A percentile compares a stretch with the other conserved stretches of the same genome.
Evolutionary conservation across 2,329 filamentous ascomycete species (phyloP).

Genomic region (Xylaria sp.): DNA sequence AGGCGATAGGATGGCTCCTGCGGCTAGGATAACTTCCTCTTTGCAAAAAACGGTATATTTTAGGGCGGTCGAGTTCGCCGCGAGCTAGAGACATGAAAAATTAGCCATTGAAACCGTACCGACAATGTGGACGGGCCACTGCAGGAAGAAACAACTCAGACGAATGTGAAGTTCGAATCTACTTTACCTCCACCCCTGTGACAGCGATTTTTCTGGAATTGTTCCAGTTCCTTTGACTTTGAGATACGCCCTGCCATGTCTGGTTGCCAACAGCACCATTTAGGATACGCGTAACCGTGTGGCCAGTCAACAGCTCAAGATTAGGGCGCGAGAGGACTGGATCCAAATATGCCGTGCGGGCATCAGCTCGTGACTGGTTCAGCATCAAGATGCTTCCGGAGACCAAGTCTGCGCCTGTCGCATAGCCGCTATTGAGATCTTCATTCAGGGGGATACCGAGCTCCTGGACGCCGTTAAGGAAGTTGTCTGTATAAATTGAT

Average conservation of each 20-base stretch:
- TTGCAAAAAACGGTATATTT: slow-evolving; percentile 45
- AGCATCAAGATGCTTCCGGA: slow-evolving; percentile 52
- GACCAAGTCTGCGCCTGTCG: slow-evolving; percentile 52
- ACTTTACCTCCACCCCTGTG: slow-evolving; percentile 55
- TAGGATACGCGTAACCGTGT: slow-evolving; percentile 55
- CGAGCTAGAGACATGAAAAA: slow-evolving; percentile 44
- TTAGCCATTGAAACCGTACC: neutral
- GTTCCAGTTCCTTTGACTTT: slow-evolving; percentile 25
- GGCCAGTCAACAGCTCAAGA: slow-evolving; percentile 54
- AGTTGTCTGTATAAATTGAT: slow-evolving; percentile 47
- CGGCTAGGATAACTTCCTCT: slow-evolving; percentile 49
- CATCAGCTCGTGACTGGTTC: slow-evolving; percentile 56
- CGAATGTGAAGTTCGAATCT: neutral
- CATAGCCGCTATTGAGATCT: slow-evolving; percentile 54
- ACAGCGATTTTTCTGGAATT: slow-evolving; percentile 35
- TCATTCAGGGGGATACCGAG: slow-evolving; percentile 52
- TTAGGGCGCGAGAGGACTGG: slow-evolving; percentile 52
- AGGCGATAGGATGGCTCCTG: slow-evolving; percentile 49
- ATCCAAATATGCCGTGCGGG: slow-evolving; percentile 56
- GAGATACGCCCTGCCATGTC: slow-evolving; percentile 29
- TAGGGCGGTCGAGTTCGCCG: slow-evolving; percentile 39
- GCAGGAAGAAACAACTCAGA: neutral
- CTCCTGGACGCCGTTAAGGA: slow-evolving; percentile 53
- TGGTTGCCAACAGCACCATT: slow-evolving; percentile 42
- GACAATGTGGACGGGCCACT: too few relatives aligned